These are phyloP conservation scores for Pseudogymnoascus sp. DNA, from an alignment of 2,329 filamentous ascomycete species.

Conservation along the genomic window DNA sequence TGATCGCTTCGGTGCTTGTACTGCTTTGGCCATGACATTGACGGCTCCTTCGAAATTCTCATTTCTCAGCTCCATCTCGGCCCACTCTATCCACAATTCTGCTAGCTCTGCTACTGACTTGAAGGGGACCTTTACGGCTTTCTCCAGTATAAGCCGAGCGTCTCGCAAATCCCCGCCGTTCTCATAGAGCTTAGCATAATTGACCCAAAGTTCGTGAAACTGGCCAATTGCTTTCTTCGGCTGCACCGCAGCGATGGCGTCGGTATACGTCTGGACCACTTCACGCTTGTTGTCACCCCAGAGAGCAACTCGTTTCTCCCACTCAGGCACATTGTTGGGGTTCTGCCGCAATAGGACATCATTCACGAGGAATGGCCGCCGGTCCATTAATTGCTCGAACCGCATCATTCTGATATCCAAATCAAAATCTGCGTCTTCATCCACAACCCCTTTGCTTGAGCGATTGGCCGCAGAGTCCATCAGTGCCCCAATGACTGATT, in stretches of 20 bases:
- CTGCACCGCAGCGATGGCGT: constrained; percentile 85
- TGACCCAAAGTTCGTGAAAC: constrained; percentile 92
- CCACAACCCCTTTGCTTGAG: constrained; percentile 67
- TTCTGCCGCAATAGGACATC: constrained; percentile 94
- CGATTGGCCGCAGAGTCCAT: constrained; percentile 81
- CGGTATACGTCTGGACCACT: constrained; percentile 88
- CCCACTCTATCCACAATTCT: constrained; percentile 99
- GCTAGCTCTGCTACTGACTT: constrained; percentile 95
- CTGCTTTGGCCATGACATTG: constrained; percentile 93
- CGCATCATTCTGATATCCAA: constrained; percentile 95
- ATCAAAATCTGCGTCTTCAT: constrained; percentile 85
- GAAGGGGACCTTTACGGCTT: constrained; percentile 95
- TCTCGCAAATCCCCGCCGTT: constrained; percentile 74
- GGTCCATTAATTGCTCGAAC: constrained; percentile 97
- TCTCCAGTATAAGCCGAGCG: constrained; percentile 90
- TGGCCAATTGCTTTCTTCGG: constrained; percentile 91
- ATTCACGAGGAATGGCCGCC: constrained; percentile 89
- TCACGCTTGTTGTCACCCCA: constrained; percentile 93
- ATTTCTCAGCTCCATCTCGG: constrained; percentile 92
- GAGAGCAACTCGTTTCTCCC: constrained; percentile 91
- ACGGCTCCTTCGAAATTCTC: constrained; percentile 95
- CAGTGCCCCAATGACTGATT: constrained; percentile 83
- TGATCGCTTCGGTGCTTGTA: constrained; percentile 93
- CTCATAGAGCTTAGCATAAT: constrained; percentile 97
- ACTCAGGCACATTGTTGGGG: constrained; percentile 90